Evolutionary conservation across 2,329 filamentous ascomycete genomes (phyloP), one percentile per base, ranked within the genome.

Genomic region (Chaetomiaceae sp.): DNA sequence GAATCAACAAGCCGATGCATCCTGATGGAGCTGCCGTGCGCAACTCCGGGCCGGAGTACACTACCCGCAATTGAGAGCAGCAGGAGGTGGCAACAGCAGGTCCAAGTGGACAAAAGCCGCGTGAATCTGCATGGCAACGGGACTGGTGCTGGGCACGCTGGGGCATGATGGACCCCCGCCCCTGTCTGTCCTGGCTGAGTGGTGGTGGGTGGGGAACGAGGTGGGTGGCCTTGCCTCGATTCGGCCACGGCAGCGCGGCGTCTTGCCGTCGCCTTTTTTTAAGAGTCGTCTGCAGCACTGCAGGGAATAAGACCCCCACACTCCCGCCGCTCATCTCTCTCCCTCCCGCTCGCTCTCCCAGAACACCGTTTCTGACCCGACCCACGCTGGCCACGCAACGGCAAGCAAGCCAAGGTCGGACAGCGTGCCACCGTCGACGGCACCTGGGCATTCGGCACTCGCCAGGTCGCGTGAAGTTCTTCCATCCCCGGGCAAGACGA

Each of bases 261-360:
- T 54, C 44, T 38, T 44, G 37, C 54, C 51, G 42, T 47, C 40
- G 13, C 44, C 48, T 45, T 51, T 55, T 51, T 44, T n/a, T n/a
- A n/a, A n/a, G n/a, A n/a, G n/a, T n/a, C n/a, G n/a, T n/a, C n/a
- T n/a, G 47, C 52, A 50, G 53, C 33, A 46, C 49, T 49, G 44
- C 44, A 45, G 49, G 53, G 50, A 50, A 52, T 55, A 56, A 58
- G 58, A 62, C 61, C 61, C 61, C 61, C 61, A 63, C 61, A 60
- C 61, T 56, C 59, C n/a, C 59, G 54, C 55, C 54, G 55, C 54
- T 50, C 47, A 48, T 54, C 48, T 44, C 42, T 48, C 53, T 47
- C 51, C 55, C 55, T 54, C 51, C 46, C 58, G 52, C 55, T 57
- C 58, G 52, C 55, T 57, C 58, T 55, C 58, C 59, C 57, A 63